phyloP scores from a whole-genome alignment of 2,329 filamentous ascomycete species.

The Penicillium italicum region DNA sequence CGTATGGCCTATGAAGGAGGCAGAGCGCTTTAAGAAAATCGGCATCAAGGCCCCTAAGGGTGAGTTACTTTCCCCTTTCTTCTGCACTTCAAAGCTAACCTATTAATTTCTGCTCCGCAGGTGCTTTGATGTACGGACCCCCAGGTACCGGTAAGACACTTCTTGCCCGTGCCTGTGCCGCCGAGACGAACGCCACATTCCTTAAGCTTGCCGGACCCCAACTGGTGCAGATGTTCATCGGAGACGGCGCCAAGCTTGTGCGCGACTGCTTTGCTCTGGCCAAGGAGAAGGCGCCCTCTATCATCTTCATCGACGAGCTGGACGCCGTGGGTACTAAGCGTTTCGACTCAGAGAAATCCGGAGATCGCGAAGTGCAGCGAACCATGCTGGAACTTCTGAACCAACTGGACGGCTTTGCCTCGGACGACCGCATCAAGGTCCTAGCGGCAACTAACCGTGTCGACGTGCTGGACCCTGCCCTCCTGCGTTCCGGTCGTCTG shows the following conservation, averaged over 20 bases:
- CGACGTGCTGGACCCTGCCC: conserved; percentile 85
- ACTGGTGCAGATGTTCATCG: conserved; percentile 99
- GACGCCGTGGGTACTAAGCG: conserved; percentile 98
- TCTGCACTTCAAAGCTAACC: conserved; percentile 7
- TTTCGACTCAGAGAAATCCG: conserved; percentile 97
- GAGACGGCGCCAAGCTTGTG: conserved; percentile 95
- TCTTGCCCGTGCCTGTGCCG: conserved; percentile 90
- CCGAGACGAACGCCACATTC: conserved; percentile 97
- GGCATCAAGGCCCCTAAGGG: conserved; percentile 99
- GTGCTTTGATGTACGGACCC: conserved; percentile 91
- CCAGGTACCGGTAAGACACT: conserved; percentile 50
- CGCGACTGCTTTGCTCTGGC: conserved; percentile 95
- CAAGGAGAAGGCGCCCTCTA: conserved; percentile 97
- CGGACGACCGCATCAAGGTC: conserved; percentile 94
- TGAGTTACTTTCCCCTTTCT: conserved; percentile 45
- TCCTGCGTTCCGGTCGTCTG: conserved; percentile 85
- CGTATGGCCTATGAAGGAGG: conserved; percentile 99
- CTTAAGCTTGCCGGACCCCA: conserved; percentile 96
- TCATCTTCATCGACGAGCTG: conserved; percentile 99
- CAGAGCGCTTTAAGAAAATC: conserved; percentile 98
- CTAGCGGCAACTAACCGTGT: conserved; percentile 91
- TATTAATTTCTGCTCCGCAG: conserved; percentile 45
- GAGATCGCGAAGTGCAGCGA: conserved; percentile 94
- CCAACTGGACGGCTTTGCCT: conserved; percentile 96
- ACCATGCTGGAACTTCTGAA: conserved; percentile 99